These are phyloP conservation scores for Suillus cothurnatus DNA, from an alignment of 768 basidiomycete species.

Conservation along the genomic window DNA sequence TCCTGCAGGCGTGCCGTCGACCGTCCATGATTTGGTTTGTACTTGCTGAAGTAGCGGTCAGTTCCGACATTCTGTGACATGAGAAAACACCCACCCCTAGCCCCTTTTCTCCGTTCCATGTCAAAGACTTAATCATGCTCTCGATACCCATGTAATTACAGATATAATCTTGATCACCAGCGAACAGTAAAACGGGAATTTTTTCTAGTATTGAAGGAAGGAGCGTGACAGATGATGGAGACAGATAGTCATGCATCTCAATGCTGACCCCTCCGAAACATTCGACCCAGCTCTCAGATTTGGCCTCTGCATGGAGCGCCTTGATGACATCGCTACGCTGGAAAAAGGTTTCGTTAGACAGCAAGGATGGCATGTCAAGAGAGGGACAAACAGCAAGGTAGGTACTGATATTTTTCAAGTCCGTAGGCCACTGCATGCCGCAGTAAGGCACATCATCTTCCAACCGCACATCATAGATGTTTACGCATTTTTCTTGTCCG, in stretches of 20 bases:
- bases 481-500: constrained; percentile 77
- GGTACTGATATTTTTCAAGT: constrained; percentile 69
- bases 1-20: constrained; percentile 77
- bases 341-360: neutral
- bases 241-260: constrained; percentile 56
- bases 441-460: constrained; percentile 85
- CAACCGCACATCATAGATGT: constrained; percentile 94
- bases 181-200: constrained; percentile 89
- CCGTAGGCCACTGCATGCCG: constrained; percentile 98
- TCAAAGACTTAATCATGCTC: constrained; percentile 76
- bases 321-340: constrained; percentile 80
- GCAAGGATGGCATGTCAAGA: neutral
- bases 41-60: constrained; percentile 47
- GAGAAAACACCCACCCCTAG: constrained; percentile 63
- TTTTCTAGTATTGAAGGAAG: constrained; percentile 77
- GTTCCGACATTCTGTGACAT: constrained; percentile 8
- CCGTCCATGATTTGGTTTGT: constrained; percentile 71
- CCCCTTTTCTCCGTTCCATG: constrained; percentile 85
- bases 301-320: constrained; percentile 80
- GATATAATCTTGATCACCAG: constrained; percentile 94
- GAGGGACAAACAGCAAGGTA: constrained; percentile 74
- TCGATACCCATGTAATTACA: constrained; percentile 96
- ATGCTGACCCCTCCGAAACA: constrained; percentile 69
- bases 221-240: constrained; percentile 72
- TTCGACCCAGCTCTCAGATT: constrained; percentile 85